Evolutionary conservation across 129 eudicot genomes (phyloP), one percentile per base, ranked within the genome.

Genomic region (Logfia minima): DNA sequence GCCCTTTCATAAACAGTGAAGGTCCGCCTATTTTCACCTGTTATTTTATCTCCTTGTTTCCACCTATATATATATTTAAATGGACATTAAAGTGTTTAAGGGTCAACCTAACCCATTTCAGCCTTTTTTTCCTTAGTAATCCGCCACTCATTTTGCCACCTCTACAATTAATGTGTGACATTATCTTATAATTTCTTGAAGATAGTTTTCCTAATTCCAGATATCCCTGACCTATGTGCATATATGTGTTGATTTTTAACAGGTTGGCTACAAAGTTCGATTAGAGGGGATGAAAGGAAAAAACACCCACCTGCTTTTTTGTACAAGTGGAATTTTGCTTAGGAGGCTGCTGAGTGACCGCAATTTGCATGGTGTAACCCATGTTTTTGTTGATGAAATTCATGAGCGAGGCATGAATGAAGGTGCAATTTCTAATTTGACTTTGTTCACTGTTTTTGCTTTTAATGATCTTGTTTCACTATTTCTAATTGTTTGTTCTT

Each of bases 381-480:
- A 95, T 86, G 96, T 95, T 43, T 95, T 91, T 80, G 96, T 95
- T 80, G 99, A 95, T 86, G 99, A 95, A 84, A 95, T 95, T 85
- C 99, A 95, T 67, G 99, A 95, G 89, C 92, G 99, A 29, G 99
- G 99, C 86, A 95, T 91, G 99, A 95, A 95, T 84, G 99, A 95
- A 95, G 99, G 99, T 95, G 77, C 64, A 32, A 22, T 60, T 66
- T 82, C n/a, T 66, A 56, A 18, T 59, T 32, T 73, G 18, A 21
- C 53, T 62, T 73, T 21, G 16, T 58, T 73, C 37, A 35, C 28
- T 55, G 8, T 61, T 43, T 71, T 19, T 31, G 29, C 77, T 56
- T 79, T 48, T 5, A 6, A 77, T 55, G 22, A 71, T 53, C 65
- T 75, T 59, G 58, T 65, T 72, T 70, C 56, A 41, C 63, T 70